Evolutionary conservation across 2,329 filamentous ascomycete genomes (phyloP).

Genomic region (Aspergillus niger): DNA sequence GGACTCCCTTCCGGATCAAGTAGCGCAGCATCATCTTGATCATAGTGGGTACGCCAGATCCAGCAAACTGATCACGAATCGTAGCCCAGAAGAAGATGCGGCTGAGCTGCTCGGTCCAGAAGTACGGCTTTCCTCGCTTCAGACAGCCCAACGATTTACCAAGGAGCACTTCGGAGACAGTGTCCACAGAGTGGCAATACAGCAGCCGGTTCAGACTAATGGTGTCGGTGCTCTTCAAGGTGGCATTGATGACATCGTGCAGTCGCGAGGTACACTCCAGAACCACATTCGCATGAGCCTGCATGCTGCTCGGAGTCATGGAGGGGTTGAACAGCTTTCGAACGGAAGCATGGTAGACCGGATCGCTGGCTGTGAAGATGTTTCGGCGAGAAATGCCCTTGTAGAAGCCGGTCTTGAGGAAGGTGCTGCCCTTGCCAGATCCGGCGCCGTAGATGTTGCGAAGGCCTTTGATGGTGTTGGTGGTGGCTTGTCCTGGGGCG

Average conservation of each 20-base stretch:
- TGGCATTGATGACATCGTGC: slow-evolving; percentile 20
- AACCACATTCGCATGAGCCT: slow-evolving; percentile 25
- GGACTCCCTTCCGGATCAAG: slow-evolving; percentile 28
- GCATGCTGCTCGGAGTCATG: slow-evolving; percentile 25
- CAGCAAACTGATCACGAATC: slow-evolving; percentile 29
- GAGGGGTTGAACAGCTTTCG: slow-evolving; percentile 30
- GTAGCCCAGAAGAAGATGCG: slow-evolving; percentile 33
- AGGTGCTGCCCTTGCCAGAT: slow-evolving; percentile 21
- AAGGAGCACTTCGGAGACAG: slow-evolving; percentile 28
- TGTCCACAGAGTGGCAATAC: slow-evolving; percentile 30
- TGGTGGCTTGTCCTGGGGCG: slow-evolving; percentile 28
- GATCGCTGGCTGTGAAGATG: slow-evolving; percentile 28
- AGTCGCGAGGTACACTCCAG: slow-evolving; percentile 24
- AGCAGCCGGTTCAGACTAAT: slow-evolving; percentile 25
- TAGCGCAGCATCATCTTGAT: slow-evolving; percentile 31
- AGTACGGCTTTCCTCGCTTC: slow-evolving; percentile 26
- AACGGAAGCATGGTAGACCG: slow-evolving; percentile 25
- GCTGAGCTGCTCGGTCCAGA: slow-evolving; percentile 31
- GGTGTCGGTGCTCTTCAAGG: slow-evolving; percentile 9
- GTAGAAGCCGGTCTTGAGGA: slow-evolving; percentile 29
- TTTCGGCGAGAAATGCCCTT: slow-evolving; percentile 27
- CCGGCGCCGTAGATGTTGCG: slow-evolving; percentile 28
- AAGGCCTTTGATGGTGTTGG: slow-evolving; percentile 27
- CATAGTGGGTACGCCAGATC: slow-evolving; percentile 27
- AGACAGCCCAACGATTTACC: slow-evolving; percentile 29